Conservation (phyloP, 495 filamentous ascomycete genomes). For the Tetracladium marchalianum region DNA sequence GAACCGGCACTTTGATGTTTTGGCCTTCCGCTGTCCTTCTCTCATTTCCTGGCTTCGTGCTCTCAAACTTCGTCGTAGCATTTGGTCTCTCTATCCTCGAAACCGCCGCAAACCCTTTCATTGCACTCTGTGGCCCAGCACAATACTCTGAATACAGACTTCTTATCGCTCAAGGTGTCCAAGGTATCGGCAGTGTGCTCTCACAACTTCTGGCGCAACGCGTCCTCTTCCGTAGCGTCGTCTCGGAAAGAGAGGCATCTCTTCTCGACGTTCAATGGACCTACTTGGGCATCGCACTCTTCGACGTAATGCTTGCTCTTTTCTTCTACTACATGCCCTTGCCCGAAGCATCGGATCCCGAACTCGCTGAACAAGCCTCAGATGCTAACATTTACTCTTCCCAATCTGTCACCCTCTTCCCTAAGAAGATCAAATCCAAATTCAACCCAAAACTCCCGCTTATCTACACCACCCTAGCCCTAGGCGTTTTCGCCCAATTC, state of each 20-base stretch:
- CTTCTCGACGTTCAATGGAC: slow-evolving; percentile 68
- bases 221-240: slow-evolving; percentile 48
- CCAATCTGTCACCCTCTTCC: slow-evolving; percentile 22
- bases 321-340: slow-evolving; percentile 50
- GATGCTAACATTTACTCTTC: slow-evolving; percentile 7
- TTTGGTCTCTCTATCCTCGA: slow-evolving; percentile 56
- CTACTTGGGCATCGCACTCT: slow-evolving; percentile 62
- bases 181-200: slow-evolving; percentile 57
- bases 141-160: slow-evolving; percentile 46
- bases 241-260: slow-evolving; percentile 15
- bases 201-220: slow-evolving; percentile 57
- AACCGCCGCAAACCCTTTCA: slow-evolving; percentile 59
- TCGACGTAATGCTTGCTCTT: slow-evolving; percentile 54
- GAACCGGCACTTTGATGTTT: slow-evolving; percentile 54
- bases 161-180: slow-evolving; percentile 58
- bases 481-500: slow-evolving; percentile 62
- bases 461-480: slow-evolving; percentile 33
- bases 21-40: slow-evolving; percentile 54
- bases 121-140: slow-evolving; percentile 44
- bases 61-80: slow-evolving; percentile 54
- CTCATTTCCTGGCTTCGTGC: slow-evolving; percentile 55
- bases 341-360: slow-evolving; percentile 39
- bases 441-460: slow-evolving; percentile 32
- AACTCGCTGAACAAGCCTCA: slow-evolving; percentile 34
- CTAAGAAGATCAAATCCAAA: slow-evolving; percentile 27